Evolutionary conservation across 1,139 yeast genomes (phyloP), one percentile per base, ranked within the genome.

Genomic region (Blastobotrys malaysiensis): DNA sequence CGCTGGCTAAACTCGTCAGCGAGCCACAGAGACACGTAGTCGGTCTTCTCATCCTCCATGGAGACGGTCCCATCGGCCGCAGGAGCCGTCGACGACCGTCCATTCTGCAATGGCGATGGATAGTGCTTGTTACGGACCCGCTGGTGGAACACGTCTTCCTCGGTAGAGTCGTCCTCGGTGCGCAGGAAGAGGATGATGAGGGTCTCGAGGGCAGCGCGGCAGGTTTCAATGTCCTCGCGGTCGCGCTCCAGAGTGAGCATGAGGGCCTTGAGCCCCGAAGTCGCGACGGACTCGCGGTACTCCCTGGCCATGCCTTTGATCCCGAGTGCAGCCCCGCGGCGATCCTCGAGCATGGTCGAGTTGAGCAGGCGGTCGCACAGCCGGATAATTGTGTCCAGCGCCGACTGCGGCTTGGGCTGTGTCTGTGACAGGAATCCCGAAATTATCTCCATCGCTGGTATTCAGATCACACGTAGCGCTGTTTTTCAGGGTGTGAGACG

Each of bases 11-110:
- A 76, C 62, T 90, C 98, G 70, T 95, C 99, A 0, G 98, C 90
- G 45, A 95, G 86, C 97, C 97, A 91, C 58, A 90, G 73, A 0
- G 97, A 88, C 62, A 95, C 88, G 64, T 89, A 96, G 65, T 93
- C 97, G 14, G 82, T 80, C 27, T 71, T 67, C 7, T 67, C 59
- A 4, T 54, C 55, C 19, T 58, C 59, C 43, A 54, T 48, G 22
- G 45, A n/a, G n/a, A n/a, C 47, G 11, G 54, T 49, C 11, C 39
- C 48, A 3, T 39, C 36, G 21, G 44, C 48, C 3, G 21, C 45
- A 13, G 39, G 39, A 7, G 39, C 16, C 3, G 39, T 3, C 11
- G 39, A 13, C 11, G 39, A 14, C 39, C 39, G 39, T 31, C 39
- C 39, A 9, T 24, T 48, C 39, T 45, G 52, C 36, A 54, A 44